These are phyloP conservation scores for Penicillium aurantiogriseum DNA, from an alignment of 2,329 filamentous ascomycete genomes.

Conservation along the genomic window DNA sequence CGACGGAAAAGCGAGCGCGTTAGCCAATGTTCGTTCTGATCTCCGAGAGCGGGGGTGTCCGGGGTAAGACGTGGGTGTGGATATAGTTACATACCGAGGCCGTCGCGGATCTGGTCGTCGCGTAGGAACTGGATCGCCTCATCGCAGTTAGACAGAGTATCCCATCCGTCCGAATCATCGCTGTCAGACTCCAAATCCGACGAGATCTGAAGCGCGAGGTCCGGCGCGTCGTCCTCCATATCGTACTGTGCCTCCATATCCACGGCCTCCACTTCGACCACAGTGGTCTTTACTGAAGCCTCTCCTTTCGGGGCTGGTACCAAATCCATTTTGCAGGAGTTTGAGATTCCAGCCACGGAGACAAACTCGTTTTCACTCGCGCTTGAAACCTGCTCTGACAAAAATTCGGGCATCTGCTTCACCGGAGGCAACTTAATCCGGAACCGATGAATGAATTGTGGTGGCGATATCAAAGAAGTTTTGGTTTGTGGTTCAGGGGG, in stretches of 20 bases:
- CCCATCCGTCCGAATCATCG: slow-evolving; percentile 52
- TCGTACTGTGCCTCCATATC: slow-evolving; percentile 22
- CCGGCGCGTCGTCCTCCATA: slow-evolving; percentile 26
- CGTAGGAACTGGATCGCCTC: slow-evolving; percentile 60
- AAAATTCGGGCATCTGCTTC: slow-evolving; percentile 29
- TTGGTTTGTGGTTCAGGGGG: background rate
- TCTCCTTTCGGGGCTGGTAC: slow-evolving; percentile 36
- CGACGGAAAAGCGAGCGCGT: slow-evolving; percentile 5
- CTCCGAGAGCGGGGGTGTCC: slow-evolving; percentile 22
- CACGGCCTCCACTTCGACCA: slow-evolving; percentile 39
- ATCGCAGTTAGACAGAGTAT: slow-evolving; percentile 63
- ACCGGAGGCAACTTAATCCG: slow-evolving; percentile 34
- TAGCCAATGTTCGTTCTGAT: slow-evolving; percentile 17
- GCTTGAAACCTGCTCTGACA: slow-evolving; percentile 16
- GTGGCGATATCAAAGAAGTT: slow-evolving; percentile 20
- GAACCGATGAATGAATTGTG: slow-evolving; percentile 17
- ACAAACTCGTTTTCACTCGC: slow-evolving; percentile 24
- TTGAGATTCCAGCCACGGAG: slow-evolving; percentile 34
- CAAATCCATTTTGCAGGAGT: slow-evolving; percentile 40
- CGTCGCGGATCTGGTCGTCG: slow-evolving; percentile 50
- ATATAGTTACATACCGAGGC: slow-evolving; percentile 46
- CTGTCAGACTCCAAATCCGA: slow-evolving; percentile 39
- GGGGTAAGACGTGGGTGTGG: slow-evolving; percentile 15
- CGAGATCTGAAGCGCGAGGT: slow-evolving; percentile 31
- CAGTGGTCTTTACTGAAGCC: slow-evolving; percentile 35